These are phyloP conservation scores for Fusarium penzigii DNA, from an alignment of 2,329 filamentous ascomycete species.

Conservation along the genomic window DNA sequence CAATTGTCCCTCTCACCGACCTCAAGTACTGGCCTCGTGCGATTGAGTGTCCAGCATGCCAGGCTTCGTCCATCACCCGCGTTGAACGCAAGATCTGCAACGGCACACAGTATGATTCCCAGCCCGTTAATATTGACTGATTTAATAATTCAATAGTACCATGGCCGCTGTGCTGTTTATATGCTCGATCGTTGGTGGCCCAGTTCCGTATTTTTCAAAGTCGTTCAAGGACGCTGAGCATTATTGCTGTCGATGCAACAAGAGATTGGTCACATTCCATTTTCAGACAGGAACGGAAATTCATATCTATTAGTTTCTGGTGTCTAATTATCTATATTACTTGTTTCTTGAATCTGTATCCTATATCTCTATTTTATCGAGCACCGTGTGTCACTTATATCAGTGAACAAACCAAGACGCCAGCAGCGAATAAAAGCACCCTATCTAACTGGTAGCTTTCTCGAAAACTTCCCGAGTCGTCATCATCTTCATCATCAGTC, in stretches of 20 bases:
- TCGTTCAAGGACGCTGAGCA: constrained; percentile 27
- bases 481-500: too few relatives aligned
- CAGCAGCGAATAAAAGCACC: too few relatives aligned
- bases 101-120: constrained; percentile 19
- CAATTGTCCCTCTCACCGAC: constrained; percentile 19
- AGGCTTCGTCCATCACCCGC: constrained; percentile 21
- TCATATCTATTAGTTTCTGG: constrained; percentile 18
- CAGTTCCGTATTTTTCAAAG: constrained; percentile 16
- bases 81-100: constrained; percentile 22
- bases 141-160: constrained; percentile 4
- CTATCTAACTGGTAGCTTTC: too few relatives aligned
- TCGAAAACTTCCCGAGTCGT: too few relatives aligned
- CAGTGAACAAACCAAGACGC: too few relatives aligned
- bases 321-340: background rate
- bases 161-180: constrained; percentile 23
- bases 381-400: background rate
- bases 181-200: constrained; percentile 19
- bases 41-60: constrained; percentile 22
- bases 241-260: constrained; percentile 27
- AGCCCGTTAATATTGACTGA: background rate
- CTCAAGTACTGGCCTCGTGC: constrained; percentile 24
- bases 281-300: constrained; percentile 25
- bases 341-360: background rate
- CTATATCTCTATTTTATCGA: background rate
- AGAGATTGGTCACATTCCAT: constrained; percentile 22